A percentile compares a stretch with the other conserved stretches of the same genome.
Evolutionary conservation across 202 grass and related monocot species (phyloP).

Genomic region (Schoenoplectus tabernaemontani): DNA sequence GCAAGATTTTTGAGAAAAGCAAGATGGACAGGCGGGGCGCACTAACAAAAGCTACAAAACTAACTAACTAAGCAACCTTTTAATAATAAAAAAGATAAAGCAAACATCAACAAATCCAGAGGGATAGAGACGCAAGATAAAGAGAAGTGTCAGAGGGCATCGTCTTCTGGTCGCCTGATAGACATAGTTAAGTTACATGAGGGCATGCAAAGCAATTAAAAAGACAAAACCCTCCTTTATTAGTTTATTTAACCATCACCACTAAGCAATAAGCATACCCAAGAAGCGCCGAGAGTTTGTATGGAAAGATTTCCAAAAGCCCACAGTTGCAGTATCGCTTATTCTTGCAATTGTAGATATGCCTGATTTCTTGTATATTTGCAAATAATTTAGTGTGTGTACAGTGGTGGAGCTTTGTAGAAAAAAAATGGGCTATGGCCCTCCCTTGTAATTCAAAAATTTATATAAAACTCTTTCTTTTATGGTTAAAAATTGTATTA

Average conservation of each 20-base stretch:
- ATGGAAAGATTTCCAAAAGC: not conserved
- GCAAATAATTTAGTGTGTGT: too few species aligned
- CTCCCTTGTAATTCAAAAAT: too few species aligned
- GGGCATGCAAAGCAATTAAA: slow-evolving; percentile 14
- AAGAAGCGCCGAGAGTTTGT: not conserved
- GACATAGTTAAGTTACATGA: not conserved
- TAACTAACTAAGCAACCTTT: slow-evolving; percentile 17
- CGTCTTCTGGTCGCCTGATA: slow-evolving; percentile 6
- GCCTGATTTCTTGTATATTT: not conserved
- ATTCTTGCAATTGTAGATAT: not conserved
- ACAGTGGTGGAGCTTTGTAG: too few species aligned
- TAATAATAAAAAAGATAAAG: not conserved
- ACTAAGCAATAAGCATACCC: not conserved
- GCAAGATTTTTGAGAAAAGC: not conserved
- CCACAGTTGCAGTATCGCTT: not conserved
- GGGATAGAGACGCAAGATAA: slow-evolving; percentile 1
- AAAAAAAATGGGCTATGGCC: too few species aligned
- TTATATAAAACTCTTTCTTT: too few species aligned
- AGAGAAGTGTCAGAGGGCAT: not conserved
- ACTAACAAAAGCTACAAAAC: not conserved
- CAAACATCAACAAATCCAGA: slow-evolving; percentile 6
- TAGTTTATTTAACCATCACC: slow-evolving; percentile 15
- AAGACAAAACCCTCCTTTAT: slow-evolving; percentile 13
- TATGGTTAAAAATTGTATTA: too few species aligned
- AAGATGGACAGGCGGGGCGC: not conserved